Percentiles rank a stretch among this genome's conserved stretches.
Conservation (phyloP, 352 stramenopile species). For the Globisporangium alternatum region DNA sequence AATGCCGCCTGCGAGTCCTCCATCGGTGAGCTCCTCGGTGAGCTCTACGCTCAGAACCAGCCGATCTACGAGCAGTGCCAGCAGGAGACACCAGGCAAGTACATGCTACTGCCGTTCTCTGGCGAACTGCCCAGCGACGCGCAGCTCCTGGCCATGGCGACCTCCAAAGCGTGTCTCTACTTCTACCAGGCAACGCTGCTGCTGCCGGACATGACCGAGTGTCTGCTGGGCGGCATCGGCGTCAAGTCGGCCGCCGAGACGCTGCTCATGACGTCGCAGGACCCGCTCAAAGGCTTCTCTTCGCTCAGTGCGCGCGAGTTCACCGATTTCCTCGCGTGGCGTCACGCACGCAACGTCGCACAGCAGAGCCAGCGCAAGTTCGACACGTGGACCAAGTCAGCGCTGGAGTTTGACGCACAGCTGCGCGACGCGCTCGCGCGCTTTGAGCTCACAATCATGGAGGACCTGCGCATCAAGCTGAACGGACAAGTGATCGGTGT, state of each 20-base stretch:
- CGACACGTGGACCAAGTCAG: not conserved
- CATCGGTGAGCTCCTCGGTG: not conserved
- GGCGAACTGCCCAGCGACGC: not conserved
- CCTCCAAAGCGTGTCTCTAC: constrained; percentile 2
- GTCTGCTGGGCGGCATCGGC: not conserved
- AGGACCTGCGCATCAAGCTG: constrained; percentile 1
- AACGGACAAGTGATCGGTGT: not conserved
- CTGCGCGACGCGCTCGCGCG: not conserved
- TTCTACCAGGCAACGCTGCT: not conserved
- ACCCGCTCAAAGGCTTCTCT: not conserved
- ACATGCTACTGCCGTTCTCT: not conserved
- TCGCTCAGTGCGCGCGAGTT: not conserved
- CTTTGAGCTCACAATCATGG: constrained; percentile 5
- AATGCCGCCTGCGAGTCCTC: not conserved
- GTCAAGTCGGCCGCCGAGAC: not conserved
- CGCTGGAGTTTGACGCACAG: not conserved
- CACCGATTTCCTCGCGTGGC: not conserved
- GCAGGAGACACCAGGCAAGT: not conserved
- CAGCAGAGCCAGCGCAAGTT: constrained; percentile 3
- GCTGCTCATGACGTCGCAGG: constrained; percentile 3
- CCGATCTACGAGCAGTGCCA: constrained; percentile 5
- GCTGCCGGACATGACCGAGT: not conserved
- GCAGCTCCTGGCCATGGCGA: constrained; percentile 2
- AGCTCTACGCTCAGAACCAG: constrained; percentile 1
- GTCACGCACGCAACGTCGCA: not conserved